Conservation (phyloP, 2,329 filamentous ascomycete species). For the Fusarium annulatum region DNA sequence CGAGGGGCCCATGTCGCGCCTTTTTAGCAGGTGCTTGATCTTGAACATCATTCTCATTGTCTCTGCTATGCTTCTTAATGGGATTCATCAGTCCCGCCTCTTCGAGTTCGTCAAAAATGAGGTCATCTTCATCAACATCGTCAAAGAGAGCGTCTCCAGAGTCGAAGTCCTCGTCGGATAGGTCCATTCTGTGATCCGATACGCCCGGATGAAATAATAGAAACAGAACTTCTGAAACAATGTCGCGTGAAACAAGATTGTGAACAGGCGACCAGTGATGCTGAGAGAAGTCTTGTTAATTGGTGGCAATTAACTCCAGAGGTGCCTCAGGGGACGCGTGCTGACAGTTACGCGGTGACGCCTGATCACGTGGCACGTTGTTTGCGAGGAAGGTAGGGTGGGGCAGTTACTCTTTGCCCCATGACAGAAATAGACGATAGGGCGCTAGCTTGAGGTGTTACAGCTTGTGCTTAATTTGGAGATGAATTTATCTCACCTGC, state of each 20-base stretch:
- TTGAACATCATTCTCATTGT: neutral
- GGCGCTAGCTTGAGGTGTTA: rapidly evolving
- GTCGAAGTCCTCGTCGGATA: constrained; percentile 41
- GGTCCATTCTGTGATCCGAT: neutral
- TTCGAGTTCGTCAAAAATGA: constrained; percentile 36
- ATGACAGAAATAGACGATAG: neutral
- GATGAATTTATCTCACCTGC: neutral
- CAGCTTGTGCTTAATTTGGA: rapidly evolving
- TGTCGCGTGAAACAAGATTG: neutral
- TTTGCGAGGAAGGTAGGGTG: neutral
- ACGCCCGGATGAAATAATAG: neutral
- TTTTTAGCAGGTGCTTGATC: constrained; percentile 12
- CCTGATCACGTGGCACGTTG: neutral
- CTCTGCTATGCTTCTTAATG: constrained; percentile 18
- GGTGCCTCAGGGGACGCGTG: neutral
- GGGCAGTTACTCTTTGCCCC: rapidly evolving
- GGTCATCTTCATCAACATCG: constrained; percentile 34
- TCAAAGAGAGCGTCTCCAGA: constrained; percentile 45
- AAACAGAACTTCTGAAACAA: neutral
- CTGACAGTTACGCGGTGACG: neutral
- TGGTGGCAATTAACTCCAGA: neutral
- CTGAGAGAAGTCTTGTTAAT: neutral
- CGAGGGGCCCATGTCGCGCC: constrained; percentile 6
- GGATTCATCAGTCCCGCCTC: constrained; percentile 26
- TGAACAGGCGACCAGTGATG: neutral